These are phyloP conservation scores for Glaciozyma antarctica DNA, from an alignment of 768 basidiomycete species.

Conservation along the genomic window DNA sequence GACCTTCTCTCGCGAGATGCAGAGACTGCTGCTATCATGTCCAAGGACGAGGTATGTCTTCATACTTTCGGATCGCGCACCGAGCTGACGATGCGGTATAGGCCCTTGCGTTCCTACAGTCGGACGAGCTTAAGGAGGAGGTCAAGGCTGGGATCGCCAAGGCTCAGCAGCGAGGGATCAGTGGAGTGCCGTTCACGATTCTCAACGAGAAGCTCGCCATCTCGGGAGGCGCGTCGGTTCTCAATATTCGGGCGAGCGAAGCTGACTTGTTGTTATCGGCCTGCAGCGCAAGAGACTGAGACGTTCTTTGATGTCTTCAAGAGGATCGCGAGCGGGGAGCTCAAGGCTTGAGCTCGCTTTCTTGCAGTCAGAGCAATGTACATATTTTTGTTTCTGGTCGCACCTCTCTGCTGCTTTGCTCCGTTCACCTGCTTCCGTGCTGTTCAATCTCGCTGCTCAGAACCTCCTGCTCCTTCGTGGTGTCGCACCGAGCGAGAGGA, in stretches of 20 bases:
- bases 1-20: conserved; percentile 55
- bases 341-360: conserved; percentile 3
- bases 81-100: conserved; percentile 35
- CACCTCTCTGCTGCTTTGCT: background rate
- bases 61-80: background rate
- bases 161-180: conserved; percentile 58
- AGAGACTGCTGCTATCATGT: conserved; percentile 51
- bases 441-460: too few species aligned
- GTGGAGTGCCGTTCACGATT: conserved; percentile 69
- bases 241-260: too few species aligned
- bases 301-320: conserved; percentile 31
- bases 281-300: conserved; percentile 32
- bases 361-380: background rate
- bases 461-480: too few species aligned
- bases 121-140: conserved; percentile 57
- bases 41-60: conserved; percentile 44
- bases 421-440: too few species aligned
- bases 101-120: conserved; percentile 57
- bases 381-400: background rate
- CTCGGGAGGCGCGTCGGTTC: conserved; percentile 4
- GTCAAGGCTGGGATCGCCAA: conserved; percentile 55
- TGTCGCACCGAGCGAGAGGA: too few species aligned
- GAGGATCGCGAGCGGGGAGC: conserved; percentile 29
- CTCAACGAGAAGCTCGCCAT: conserved; percentile 22
- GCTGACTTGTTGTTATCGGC: background rate